Evolutionary conservation across 768 basidiomycete species (phyloP), one percentile per base, ranked within the genome.

Genomic region (Boletus rubropictus): DNA sequence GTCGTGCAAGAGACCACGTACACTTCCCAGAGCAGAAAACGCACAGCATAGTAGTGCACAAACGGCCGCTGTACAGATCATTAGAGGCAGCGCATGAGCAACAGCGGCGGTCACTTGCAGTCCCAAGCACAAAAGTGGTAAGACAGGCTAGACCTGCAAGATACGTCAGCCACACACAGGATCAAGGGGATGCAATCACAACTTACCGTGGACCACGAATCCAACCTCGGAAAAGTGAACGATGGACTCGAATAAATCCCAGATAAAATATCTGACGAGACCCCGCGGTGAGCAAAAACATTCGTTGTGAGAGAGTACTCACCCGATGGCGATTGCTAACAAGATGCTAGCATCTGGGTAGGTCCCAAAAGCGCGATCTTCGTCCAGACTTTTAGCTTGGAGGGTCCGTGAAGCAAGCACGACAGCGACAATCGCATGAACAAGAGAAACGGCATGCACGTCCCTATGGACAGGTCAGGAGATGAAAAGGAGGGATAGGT

Each of bases 21-120:
- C 74, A 80, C 70, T 67, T 92, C 91, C 90, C 89, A 91, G 10
- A 91, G 69, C 25, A 94, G 68, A 67, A 86, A 93, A 14, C 87
- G 75, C 2, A 81, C 71, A 12, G 76, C 86, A 56, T 82, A 91
- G 63, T 90, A 94, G 7, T 84, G 80, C 33, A 87, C 70, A 65
- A 91, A 92, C 5, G 91, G 80, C 59, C 71, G 78, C 82, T 82
- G 54, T 25, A 32, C 28, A 20, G n/a, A 39, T 3, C 9, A 35
- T 62, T 0, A 51, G 42, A 39, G 47, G 50, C 5, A 11, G n/a
- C 0, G 38, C 42, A 36, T 10, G 42, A 17, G 24, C 54, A 28
- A 34, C 31, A 29, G 22, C 28, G 18, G 4, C 2, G 32, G 46
- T 34, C 11, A 71, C 85, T 55, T 61, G 87, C 90, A 64, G 82